These are phyloP conservation scores for Blastobotrys attinorum DNA, from an alignment of 805 yeast genomes.

Conservation along the genomic window DNA sequence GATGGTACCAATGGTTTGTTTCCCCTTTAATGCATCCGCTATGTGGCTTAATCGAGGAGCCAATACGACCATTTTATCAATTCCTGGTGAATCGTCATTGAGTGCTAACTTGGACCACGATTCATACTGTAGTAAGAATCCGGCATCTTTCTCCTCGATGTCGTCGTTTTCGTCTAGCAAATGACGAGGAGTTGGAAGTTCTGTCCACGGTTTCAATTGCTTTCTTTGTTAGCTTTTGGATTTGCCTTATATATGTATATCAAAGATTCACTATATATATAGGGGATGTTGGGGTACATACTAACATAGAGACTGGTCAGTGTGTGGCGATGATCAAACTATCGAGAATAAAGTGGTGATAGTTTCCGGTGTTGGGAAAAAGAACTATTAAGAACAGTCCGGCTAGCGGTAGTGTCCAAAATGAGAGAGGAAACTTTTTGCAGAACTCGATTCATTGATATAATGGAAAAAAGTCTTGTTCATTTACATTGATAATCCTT, in stretches of 20 bases:
- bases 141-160: constrained; percentile 14
- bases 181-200: constrained; percentile 44
- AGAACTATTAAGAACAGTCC: no score
- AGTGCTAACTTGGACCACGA: constrained; percentile 13
- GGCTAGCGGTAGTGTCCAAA: no score
- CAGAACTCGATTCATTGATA: no score
- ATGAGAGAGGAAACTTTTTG: no score
- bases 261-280: no score
- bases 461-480: no score
- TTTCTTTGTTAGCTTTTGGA: not conserved
- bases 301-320: no score
- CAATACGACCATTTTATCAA: constrained; percentile 10
- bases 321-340: no score
- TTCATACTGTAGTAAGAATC: constrained; percentile 6
- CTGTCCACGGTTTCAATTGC: constrained; percentile 33
- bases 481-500: no score
- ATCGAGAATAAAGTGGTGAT: no score
- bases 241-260: not conserved
- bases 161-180: constrained; percentile 38
- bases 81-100: not conserved
- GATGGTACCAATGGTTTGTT: constrained; percentile 2
- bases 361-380: no score
- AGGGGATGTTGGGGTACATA: no score
- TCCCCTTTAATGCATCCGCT: not conserved
- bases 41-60: constrained; percentile 15